Evolutionary conservation across 2,329 filamentous ascomycete genomes (phyloP).

Genomic region (Cladophialophora bantiana): DNA sequence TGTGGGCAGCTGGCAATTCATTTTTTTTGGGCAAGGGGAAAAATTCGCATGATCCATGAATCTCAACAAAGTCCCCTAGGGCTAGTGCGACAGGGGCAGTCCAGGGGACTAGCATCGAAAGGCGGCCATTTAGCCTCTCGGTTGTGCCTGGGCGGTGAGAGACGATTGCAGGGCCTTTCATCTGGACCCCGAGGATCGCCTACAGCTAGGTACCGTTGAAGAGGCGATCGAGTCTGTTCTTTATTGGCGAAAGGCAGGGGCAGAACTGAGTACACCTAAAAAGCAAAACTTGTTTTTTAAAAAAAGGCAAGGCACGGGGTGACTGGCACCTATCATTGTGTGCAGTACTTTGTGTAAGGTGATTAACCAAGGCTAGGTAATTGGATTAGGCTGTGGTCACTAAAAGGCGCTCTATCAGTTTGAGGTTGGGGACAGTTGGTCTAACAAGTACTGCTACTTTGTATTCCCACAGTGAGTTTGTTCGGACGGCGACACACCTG

Average conservation of each 20-base stretch:
- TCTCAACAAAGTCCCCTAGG: constrained; percentile 19
- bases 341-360: not conserved
- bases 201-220: not conserved
- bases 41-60: constrained; percentile 12
- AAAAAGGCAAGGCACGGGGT: not conserved
- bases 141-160: constrained; percentile 15
- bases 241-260: not conserved
- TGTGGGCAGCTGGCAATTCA: constrained; percentile 12
- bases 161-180: constrained; percentile 6
- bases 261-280: not conserved
- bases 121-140: constrained; percentile 12
- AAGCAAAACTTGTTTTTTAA: too few relatives aligned
- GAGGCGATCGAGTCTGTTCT: not conserved
- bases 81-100: constrained; percentile 15
- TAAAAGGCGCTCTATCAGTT: not conserved
- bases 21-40: constrained; percentile 20
- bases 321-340: not conserved
- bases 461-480: not conserved
- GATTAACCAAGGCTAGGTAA: constrained; percentile 3
- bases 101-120: constrained; percentile 5
- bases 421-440: not conserved
- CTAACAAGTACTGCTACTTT: not conserved
- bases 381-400: not conserved
- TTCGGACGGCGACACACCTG: not conserved
- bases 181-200: constrained; percentile 18